These are phyloP conservation scores for Gastrolobium bilobum DNA, from an alignment of 306 rosid genomes.

Conservation along the genomic window DNA sequence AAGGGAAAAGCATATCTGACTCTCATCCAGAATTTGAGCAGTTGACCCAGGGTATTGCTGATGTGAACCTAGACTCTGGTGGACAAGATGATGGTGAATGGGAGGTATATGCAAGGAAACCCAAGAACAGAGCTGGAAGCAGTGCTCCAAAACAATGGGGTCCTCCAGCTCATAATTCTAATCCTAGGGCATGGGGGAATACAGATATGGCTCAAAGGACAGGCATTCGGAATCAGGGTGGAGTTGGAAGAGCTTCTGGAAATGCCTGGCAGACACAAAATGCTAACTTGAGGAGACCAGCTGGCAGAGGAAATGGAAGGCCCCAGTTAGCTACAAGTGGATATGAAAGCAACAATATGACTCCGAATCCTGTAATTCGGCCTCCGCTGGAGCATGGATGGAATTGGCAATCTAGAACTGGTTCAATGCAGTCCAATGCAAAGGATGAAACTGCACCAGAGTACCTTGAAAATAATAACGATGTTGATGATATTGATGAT, in stretches of 20 bases:
- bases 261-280: constrained; percentile 54
- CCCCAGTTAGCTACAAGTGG: constrained; percentile 47
- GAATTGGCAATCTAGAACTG: constrained; percentile 78
- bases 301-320: constrained; percentile 68
- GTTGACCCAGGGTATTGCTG: constrained; percentile 64
- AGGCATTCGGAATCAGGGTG: constrained; percentile 48
- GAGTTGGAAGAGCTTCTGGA: constrained; percentile 61
- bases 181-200: constrained; percentile 58
- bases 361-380: constrained; percentile 54
- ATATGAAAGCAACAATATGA: constrained; percentile 45
- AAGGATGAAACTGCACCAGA: constrained; percentile 45
- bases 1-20: constrained; percentile 53
- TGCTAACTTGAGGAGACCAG: constrained; percentile 57
- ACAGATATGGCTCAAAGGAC: constrained; percentile 53
- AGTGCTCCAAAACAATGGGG: constrained; percentile 64
- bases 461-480: constrained; percentile 44
- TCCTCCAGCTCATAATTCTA: constrained; percentile 51
- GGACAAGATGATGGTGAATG: constrained; percentile 72
- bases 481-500: constrained; percentile 40
- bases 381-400: constrained; percentile 88
- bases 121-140: constrained; percentile 78
- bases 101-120: constrained; percentile 73
- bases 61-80: constrained; percentile 50
- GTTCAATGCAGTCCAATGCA: constrained; percentile 48
- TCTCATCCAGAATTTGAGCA: constrained; percentile 53